Evolutionary conservation across 2,329 filamentous ascomycete species (phyloP).

Genomic region (Cercospora beticola): DNA sequence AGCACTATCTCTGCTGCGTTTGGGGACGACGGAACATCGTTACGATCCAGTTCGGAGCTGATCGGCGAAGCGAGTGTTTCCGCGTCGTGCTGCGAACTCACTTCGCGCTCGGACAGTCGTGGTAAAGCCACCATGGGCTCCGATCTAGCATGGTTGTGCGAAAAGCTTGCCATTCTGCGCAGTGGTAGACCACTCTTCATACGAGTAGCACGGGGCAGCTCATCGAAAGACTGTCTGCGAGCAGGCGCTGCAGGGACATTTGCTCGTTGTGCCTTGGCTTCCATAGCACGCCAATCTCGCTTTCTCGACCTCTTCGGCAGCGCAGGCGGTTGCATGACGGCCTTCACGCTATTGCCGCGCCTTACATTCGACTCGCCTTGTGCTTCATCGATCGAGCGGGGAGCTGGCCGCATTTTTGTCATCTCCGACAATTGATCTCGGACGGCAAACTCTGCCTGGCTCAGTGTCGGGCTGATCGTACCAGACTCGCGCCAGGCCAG

Average conservation of each 20-base stretch:
- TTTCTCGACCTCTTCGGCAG: constrained; percentile 47
- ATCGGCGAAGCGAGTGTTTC: not conserved
- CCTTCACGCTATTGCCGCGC: constrained; percentile 29
- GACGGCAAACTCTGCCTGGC: constrained; percentile 47
- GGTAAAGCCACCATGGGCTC: constrained; percentile 10
- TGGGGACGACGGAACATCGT: constrained; percentile 4
- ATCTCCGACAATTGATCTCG: constrained; percentile 13
- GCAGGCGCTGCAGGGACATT: not conserved
- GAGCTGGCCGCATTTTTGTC: not conserved
- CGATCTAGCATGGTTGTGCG: not conserved
- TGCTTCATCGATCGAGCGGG: not conserved
- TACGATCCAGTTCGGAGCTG: not conserved
- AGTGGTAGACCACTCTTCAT: constrained; percentile 1
- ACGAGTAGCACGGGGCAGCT: not conserved
- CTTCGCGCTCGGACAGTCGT: not conserved
- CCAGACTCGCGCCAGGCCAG: constrained; percentile 26
- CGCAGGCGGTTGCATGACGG: constrained; percentile 36
- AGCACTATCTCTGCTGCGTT: constrained; percentile 51
- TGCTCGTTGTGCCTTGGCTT: not conserved
- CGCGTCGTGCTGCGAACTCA: not conserved
- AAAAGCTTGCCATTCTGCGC: constrained; percentile 22
- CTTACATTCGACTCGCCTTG: constrained; percentile 4
- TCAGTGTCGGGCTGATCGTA: constrained; percentile 46
- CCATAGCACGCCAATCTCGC: constrained; percentile 35
- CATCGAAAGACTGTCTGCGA: constrained; percentile 18